Base-by-base conservation (phyloP, 1,139 yeast species). In the Arxiozyma slooffiae region DNA sequence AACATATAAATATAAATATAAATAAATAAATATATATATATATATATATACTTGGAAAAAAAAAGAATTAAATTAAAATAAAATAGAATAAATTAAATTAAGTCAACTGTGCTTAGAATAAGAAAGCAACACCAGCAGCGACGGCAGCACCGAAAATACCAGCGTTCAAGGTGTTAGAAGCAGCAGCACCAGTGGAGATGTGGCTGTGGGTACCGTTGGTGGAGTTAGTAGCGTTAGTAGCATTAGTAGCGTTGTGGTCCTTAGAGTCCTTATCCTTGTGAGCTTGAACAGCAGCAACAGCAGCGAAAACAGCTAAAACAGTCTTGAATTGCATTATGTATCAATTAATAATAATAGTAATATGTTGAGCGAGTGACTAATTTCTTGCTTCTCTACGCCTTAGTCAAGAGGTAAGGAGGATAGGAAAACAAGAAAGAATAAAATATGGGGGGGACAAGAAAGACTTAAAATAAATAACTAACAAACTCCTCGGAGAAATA, bases 111-210 rank as follows among this genome's bases (percentile, higher is more conserved):
- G 30, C 70, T 78, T 80, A 80, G 74, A 80, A 77, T 65, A 79
- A 73, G 70, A 81, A 75, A 67, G 82, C 86, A 64, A 80, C 79
- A 72, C 84, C 85, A 63, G 84, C 86, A 61, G 85, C 86, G 59
- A 80, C 81, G 66, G 81, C 84, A 67, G 85, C 86, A 72, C 85
- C 86, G 68, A 80, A 75, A 30, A 30, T 30, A 30, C 36, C 36
- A 30, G 36, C 36, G 36, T 30, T 30, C n/a, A 30, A 69, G 57
- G 68, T 68, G 48, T 69, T 62, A 55, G 75, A 61, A 53, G 61
- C 46, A 48, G 26, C 23, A 41, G 44, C 37, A 44, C 49, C 48
- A 41, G 48, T 36, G 46, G 59, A 57, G 70, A 63, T 66, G 53
- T 73, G 55, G 49, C 64, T 52, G 60, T 66, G 60, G 46, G 69